Evolutionary conservation across 1,284 basidiomycete genomes (phyloP).

Genomic region (Meira nashicola): DNA sequence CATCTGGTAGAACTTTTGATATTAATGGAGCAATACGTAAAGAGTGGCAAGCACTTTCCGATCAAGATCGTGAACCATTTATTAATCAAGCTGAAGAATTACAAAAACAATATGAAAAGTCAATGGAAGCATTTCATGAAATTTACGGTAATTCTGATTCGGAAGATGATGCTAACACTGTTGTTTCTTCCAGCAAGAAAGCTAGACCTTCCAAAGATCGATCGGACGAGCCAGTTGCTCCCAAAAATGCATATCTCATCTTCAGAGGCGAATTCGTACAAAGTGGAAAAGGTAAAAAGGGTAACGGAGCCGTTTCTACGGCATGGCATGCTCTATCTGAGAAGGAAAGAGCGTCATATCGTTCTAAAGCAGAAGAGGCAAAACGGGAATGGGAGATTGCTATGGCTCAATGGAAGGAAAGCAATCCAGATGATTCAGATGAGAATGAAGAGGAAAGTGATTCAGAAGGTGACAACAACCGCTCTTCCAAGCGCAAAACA

Average conservation of each 20-base stretch:
- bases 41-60: not conserved
- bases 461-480: not conserved
- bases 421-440: too few relatives aligned
- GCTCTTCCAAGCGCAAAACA: slow-evolving; percentile 3
- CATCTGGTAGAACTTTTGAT: not conserved
- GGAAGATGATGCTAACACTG: not conserved
- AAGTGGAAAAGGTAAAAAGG: not conserved
- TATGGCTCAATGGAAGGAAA: not conserved
- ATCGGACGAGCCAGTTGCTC: not conserved
- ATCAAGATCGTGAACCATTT: not conserved
- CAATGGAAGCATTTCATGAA: not conserved
- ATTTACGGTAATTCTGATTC: not conserved
- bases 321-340: not conserved
- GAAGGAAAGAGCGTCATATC: slow-evolving; percentile 1
- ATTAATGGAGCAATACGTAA: not conserved
- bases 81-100: not conserved
- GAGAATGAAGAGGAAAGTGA: not conserved
- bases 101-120: not conserved
- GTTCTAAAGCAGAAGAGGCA: not conserved
- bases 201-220: not conserved
- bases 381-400: slow-evolving; percentile 2
- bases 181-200: not conserved
- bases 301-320: not conserved
- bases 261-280: not conserved
- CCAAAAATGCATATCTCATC: slow-evolving; percentile 1